phyloP scores from a whole-genome alignment of 2,329 filamentous ascomycete species.

The Colletotrichum sp. region DNA sequence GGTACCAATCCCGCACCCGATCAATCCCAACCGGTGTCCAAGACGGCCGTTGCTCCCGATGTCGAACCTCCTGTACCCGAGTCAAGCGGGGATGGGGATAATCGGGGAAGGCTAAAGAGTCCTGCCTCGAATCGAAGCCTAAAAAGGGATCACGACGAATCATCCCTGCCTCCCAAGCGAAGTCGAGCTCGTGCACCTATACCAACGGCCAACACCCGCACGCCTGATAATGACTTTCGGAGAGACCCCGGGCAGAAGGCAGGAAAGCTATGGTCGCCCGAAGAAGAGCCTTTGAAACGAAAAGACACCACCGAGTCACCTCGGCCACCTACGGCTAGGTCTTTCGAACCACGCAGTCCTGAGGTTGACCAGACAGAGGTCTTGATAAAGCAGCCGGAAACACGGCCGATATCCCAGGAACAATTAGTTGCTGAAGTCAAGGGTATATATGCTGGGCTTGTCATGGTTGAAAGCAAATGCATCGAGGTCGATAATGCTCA shows the following conservation, averaged over 20 bases:
- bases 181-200: background rate
- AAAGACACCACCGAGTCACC: background rate
- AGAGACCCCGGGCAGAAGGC: background rate
- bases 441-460: constrained; percentile 80
- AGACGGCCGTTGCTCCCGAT: background rate
- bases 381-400: constrained; percentile 59
- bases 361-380: background rate
- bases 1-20: background rate
- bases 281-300: background rate
- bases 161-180: fast-evolving
- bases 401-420: constrained; percentile 74
- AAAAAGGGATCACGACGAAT: fast-evolving
- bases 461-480: constrained; percentile 87
- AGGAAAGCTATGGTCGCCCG: background rate
- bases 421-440: constrained; percentile 84
- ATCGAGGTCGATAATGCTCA: constrained; percentile 79
- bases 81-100: fast-evolving
- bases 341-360: fast-evolving
- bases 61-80: fast-evolving
- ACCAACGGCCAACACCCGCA: fast-evolving
- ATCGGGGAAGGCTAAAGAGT: background rate
- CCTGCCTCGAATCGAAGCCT: background rate
- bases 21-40: background rate
- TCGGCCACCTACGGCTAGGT: fast-evolving
- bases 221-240: background rate